Evolutionary conservation across 2,329 filamentous ascomycete genomes (phyloP), one percentile per base, ranked within the genome.

Genomic region (Aspergillus neotritici): DNA sequence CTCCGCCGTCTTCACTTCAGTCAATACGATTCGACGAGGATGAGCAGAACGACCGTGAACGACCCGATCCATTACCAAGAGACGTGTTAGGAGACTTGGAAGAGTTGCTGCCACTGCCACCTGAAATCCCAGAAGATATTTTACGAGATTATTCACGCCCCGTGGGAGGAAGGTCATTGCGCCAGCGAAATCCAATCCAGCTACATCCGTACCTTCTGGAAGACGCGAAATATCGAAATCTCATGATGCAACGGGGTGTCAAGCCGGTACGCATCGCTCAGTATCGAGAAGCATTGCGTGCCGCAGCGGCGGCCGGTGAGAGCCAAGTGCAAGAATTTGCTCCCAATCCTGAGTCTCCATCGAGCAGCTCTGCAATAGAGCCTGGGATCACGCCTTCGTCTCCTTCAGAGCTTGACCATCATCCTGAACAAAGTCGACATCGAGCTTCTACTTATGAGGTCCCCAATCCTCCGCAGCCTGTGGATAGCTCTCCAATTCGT

Each of bases 131-230:
- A 0, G 55, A 60, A 10, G 57, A 62, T 8, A 39, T 63, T 13
- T 21, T 62, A 35, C 51, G 41, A 17, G 53, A 63, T 43, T 17
- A 58, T 28, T 45, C 50, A 21, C 57, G 53, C 28, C 58, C 58
- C 12, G 37, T 43, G n/a, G 56, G 61, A 45, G 9, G 21, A 25
- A 61, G 67, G 43, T 57, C 55, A 4, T 54, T 74, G 15, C 62
- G 72, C 40, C 61, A 70, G 43, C 66, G 72, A 31, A 72, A 71
- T 50, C 65, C 69, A 6, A 73, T 73, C 37, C 72, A 75, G 42
- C 47, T 73, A 21, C 69, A 74, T 48, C 72, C 72, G 2, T 75
- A 74, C 44, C 54, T 66, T 1, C 51, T 73, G 12, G 72, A 75
- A 48, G 60, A 66, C 46, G 69, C 69, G 6, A 65, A 64, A 42